These are phyloP conservation scores for Pichia scutulata DNA, from an alignment of 805 yeast genomes.

Conservation along the genomic window DNA sequence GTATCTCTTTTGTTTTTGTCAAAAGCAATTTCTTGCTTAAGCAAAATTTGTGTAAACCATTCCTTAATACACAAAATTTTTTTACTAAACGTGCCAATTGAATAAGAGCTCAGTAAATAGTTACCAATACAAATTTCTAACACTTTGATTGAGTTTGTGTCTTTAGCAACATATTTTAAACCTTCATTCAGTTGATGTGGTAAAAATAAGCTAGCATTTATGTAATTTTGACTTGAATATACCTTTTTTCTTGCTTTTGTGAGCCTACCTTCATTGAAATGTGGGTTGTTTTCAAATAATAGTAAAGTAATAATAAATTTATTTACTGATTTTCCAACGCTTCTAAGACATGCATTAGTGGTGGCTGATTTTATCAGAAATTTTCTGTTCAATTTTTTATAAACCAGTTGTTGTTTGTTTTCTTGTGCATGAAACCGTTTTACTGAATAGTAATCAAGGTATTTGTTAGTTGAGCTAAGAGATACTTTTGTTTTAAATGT, in stretches of 20 bases:
- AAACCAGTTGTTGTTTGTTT: no score
- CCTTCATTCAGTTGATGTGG: not conserved
- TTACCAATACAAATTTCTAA: not conserved
- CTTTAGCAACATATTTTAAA: not conserved
- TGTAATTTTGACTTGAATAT: not conserved
- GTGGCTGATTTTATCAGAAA: not conserved
- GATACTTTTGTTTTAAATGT: not conserved
- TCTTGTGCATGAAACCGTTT: not conserved
- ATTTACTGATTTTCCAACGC: not conserved
- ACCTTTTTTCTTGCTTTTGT: not conserved
- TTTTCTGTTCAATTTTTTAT: no score
- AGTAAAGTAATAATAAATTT: not conserved
- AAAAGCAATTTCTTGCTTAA: no score
- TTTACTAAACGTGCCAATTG: not conserved
- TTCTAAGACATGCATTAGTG: not conserved
- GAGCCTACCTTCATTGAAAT: not conserved
- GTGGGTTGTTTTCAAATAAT: not conserved
- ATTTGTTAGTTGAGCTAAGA: no score
- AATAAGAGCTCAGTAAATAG: not conserved
- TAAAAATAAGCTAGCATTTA: no score
- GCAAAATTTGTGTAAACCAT: not conserved
- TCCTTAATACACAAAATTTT: not conserved
- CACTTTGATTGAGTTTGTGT: not conserved
- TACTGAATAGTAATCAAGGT: not conserved
- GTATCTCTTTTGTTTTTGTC: no score